Conservation (phyloP, 208 protist genomes). For the Leishmania tropica region DNA sequence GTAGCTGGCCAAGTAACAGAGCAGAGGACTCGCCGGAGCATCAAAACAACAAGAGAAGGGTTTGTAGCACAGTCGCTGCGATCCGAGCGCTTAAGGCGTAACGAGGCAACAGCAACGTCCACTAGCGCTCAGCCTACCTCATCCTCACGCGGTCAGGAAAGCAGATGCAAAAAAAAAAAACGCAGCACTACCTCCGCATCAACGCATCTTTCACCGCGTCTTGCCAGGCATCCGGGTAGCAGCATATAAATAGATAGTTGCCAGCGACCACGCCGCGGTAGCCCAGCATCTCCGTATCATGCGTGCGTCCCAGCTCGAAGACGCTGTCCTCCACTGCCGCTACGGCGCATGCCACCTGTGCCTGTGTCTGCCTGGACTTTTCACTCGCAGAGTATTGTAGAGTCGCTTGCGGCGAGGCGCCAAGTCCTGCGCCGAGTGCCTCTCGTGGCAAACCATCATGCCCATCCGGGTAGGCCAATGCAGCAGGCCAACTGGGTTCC, state of each 20-base stretch:
- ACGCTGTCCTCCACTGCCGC: constrained; percentile 9
- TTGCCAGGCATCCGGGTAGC: constrained; percentile 25
- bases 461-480: too few relatives aligned
- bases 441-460: neutral
- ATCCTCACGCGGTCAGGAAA: neutral
- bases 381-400: neutral
- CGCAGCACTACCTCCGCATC: neutral
- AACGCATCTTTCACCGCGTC: neutral
- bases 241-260: constrained; percentile 36
- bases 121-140: neutral
- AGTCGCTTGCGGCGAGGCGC: neutral
- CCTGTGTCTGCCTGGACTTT: neutral
- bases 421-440: neutral
- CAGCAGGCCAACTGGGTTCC: neutral
- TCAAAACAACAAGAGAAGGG: neutral
- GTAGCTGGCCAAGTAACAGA: neutral
- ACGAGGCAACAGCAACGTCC: neutral
- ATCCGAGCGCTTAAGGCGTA: neutral
- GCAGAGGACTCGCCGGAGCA: neutral
- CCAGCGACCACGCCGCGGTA: constrained; percentile 29
- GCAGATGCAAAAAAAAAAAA: neutral
- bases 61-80: neutral
- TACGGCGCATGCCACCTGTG: constrained; percentile 6
- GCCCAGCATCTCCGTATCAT: constrained; percentile 12
- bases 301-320: neutral